Evolutionary conservation across 2,329 filamentous ascomycete genomes (phyloP), one percentile per base, ranked within the genome.

Genomic region (Fusarium lateritium): DNA sequence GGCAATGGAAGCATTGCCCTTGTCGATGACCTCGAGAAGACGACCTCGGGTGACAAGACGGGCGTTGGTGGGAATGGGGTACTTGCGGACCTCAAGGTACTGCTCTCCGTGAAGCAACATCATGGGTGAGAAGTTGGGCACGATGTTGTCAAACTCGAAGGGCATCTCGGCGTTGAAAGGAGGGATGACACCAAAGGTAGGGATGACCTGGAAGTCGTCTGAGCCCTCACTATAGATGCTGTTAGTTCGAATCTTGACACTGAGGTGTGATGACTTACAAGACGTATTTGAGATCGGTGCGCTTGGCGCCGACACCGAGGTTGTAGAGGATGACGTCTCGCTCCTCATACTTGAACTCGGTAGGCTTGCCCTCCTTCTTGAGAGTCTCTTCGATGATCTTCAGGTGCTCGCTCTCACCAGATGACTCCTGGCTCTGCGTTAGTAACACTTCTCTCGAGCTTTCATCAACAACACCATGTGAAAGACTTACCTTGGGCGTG

Each of bases 51-150:
- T 93, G 73, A 92, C 80, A 50, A 97, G 90, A 59, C 89, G 91
- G 51, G 88, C 94, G 56, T 90, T 87, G 33, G 94, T 98, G 36
- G 95, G 95, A 75, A 98, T 92, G 40, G 96, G 96, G 84, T 90
- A 97, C 81, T 95, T 94, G 78, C 91, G 90, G 76, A 99, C 88
- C 83, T 99, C 96, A 69, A 99, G 93, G 83, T 94, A 99, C 82
- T 99, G 96, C 86, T 99, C 96, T 78, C 96, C 96, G 83, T 99
- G 96, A 24, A 99, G 91, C 51, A 99, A 89, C 94, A 98, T 98
- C 94, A 97, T 98, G 66, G 94, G 95, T 38, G 89, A 94, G 86
- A 98, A 99, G 86, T 98, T 97, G 79, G 94, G 94, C 28, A 98
- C 92, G 65, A 99, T 88, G 59, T 94, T 89, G 76, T 90, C 88